Evolutionary conservation across 1,284 basidiomycete species (phyloP), one percentile per base, ranked within the genome.

Genomic region (Chondrostereum purpureum): DNA sequence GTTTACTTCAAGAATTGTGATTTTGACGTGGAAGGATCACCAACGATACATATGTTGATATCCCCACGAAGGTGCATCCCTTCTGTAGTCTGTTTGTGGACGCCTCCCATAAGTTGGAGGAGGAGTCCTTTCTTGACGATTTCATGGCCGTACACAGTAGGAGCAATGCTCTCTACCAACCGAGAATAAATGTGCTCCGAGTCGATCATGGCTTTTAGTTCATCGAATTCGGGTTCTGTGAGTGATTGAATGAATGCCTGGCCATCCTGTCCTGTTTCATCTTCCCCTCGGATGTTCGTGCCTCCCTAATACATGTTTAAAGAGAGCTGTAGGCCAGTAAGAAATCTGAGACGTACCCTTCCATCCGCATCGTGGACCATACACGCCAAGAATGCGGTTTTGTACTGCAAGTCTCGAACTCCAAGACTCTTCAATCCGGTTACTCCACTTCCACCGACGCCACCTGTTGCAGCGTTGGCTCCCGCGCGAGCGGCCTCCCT

Each of bases 61-160:
- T 99, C 96, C 2, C 96, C 96, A 66, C 96, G 84, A 14, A 99
- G 75, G 62, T 98, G 83, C 78, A 99, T 99, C 38, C 96, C 96
- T 64, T 99, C 96, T 0, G 77, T 71, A 0, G 95, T 99, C 61
- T 93, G 83, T 64, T 99, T 99, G 70, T 99, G 95, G 10, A 99
- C 95, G 37, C 96, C 96, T n/a, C 96, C 95, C 91, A 99, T 92
- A 36, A 99, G 78, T 62, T 99, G 96, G 11, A 99, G 74, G n/a
- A 99, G 69, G 31, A 99, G 77, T 6, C 96, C 96, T 65, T 99
- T 99, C 72, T 99, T 99, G 56, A 97, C 93, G 45, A 97, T 94
- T 59, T 98, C 94, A 62, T 97, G 94, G 0, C 93, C 95, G 57
- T 98, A 99, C 1, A 99, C 95, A 0, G 96, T 98, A 1, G 96